Percentiles rank a stretch among this genome's conserved stretches.
Conservation (phyloP, 1,284 basidiomycete species). For the Heterobasidion irregulare region DNA sequence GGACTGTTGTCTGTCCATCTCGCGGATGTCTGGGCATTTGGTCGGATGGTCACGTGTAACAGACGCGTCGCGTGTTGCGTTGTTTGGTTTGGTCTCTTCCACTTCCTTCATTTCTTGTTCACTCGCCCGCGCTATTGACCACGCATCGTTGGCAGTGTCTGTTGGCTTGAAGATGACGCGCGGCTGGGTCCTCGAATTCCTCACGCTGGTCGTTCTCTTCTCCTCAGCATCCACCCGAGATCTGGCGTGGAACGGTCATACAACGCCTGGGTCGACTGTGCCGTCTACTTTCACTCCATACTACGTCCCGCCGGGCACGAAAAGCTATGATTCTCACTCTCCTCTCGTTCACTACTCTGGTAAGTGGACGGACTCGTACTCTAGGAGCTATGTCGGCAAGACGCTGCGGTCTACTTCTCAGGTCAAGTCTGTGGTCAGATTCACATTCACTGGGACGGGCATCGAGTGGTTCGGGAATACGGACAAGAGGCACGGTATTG, state of each 20-base stretch:
- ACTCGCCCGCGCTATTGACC: neutral
- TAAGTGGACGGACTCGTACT: slow-evolving; percentile 46
- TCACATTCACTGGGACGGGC: slow-evolving; percentile 61
- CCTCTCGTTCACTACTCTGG: slow-evolving; percentile 54
- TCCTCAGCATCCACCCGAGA: slow-evolving; percentile 17
- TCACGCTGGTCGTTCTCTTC: neutral
- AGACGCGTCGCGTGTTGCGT: neutral
- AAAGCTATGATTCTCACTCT: slow-evolving; percentile 59
- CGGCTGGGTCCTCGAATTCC: neutral
- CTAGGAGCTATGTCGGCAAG: slow-evolving; percentile 39
- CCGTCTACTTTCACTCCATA: slow-evolving; percentile 49
- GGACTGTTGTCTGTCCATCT: neutral
- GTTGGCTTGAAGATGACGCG: neutral
- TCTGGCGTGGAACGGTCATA: slow-evolving; percentile 61
- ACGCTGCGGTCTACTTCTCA: slow-evolving; percentile 42
- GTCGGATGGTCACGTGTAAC: neutral
- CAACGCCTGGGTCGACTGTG: slow-evolving; percentile 38
- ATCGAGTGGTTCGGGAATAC: slow-evolving; percentile 70
- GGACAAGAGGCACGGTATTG: slow-evolving; percentile 43
- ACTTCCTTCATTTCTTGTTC: neutral
- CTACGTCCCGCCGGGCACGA: slow-evolving; percentile 65
- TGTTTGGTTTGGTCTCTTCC: neutral
- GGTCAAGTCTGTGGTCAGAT: slow-evolving; percentile 40
- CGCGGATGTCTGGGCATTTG: neutral
- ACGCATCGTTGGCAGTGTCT: neutral